Base-by-base conservation (phyloP, 2,329 filamentous ascomycete genomes). In the Cyphellophora attinorum region DNA sequence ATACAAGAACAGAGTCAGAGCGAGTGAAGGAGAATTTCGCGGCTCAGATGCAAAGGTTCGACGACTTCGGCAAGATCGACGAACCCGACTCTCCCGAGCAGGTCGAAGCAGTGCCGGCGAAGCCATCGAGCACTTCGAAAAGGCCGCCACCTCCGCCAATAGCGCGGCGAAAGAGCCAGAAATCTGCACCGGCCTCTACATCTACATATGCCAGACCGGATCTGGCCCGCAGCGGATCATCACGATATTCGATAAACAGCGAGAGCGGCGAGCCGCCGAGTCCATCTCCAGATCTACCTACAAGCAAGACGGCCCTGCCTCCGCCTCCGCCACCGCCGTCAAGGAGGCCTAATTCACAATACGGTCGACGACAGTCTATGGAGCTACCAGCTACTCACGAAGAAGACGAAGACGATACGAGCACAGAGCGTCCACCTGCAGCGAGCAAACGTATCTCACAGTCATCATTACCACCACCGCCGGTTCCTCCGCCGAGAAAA, bases 241-340 rank as follows among this genome's bases (percentile, higher is more conserved):
- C 37, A 49, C 56, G 41, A 42, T 57, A 42, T 50, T 57, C 38
- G 37, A 33, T 41, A 11, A 14, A 37, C 27, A 34, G 39, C 34
- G 27, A 46, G 32, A 28, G 31, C 16, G 35, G 48, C 37, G 40
- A 34, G 12, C 40, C 40, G 19, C 23, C 36, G 19, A 65, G 65
- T 27, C 55, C n/a, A n/a, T n/a, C 59, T 33, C 32, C 50, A 40
- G 48, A 51, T 13, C 45, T 38, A 14, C 49, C 51, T 30, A 45
- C 46, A 19, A 60, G 53, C 33, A 54, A 53, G 49, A 54, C 12
- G 55, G 57, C 35, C 10, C 51, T 42, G 39, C 56, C 49, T 39
- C 63, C 60, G 0, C 72, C 70, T 0, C 64, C 67, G 6, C 72
- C 73, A 11, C 72, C 74, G 12, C 72, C 73, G 1, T 70, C 73